Percentiles rank a stretch among this genome's conserved stretches.
phyloP scores from a whole-genome alignment of 2,329 filamentous ascomycete genomes.

The Aspergillus fumigatus region DNA sequence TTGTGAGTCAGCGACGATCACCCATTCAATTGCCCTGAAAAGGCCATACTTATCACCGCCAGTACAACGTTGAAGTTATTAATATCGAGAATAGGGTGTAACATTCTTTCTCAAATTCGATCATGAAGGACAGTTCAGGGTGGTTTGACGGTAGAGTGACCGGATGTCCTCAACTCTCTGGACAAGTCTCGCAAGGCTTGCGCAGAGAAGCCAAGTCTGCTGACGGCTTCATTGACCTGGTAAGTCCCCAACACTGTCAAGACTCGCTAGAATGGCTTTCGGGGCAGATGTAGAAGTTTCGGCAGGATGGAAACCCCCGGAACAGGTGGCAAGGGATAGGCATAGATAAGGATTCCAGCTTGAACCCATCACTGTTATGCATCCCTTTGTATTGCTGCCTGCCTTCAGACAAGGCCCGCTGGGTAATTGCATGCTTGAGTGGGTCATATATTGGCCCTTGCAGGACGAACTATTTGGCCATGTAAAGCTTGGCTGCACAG shows the following conservation, averaged over 20 bases:
- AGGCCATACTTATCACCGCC: conserved; percentile 27
- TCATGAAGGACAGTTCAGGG: background rate
- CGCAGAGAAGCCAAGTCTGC: background rate
- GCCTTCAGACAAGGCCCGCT: background rate
- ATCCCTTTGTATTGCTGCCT: background rate
- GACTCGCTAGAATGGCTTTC: background rate
- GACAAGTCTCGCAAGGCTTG: background rate
- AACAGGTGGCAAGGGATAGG: background rate
- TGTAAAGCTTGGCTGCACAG: conserved; percentile 3
- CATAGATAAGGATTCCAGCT: background rate
- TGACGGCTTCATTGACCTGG: background rate
- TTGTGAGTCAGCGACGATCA: conserved; percentile 3
- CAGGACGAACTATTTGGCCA: conserved; percentile 1
- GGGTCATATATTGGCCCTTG: conserved; percentile 3
- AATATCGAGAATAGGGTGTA: conserved; percentile 32
- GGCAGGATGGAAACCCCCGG: background rate
- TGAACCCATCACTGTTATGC: background rate
- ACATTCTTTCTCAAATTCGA: conserved; percentile 20
- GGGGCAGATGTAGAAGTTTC: background rate
- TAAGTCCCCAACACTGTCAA: background rate
- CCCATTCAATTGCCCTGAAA: background rate
- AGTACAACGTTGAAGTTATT: conserved; percentile 32
- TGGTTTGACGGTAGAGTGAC: background rate
- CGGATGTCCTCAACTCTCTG: background rate
- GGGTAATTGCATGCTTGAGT: background rate